Base-by-base conservation (phyloP, 2,329 filamentous ascomycete species). In the Cordyceps cateniannulata region DNA sequence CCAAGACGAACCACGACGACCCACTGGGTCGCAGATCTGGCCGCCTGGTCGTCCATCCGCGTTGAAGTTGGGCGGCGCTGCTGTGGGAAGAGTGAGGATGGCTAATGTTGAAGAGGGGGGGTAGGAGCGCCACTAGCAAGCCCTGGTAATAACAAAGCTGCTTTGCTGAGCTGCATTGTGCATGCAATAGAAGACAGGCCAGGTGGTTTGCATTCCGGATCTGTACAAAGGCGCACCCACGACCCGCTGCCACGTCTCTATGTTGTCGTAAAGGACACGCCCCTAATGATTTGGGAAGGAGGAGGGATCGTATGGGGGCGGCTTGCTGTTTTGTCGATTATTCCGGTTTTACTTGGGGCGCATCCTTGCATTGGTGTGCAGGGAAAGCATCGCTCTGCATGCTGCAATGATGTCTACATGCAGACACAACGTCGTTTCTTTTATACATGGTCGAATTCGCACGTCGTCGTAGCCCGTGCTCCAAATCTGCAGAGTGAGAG, bases 21-120 rank as follows among this genome's bases (percentile, higher is more conserved):
- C 75, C 72, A 75, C 74, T 70, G 63, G 74, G 73, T 72, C 73
- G 75, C 74, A 74, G 69, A 71, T 72, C 70, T 67, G 71, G 70
- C 65, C 70, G 68, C 72, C 70, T 59, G 38, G 42, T 56, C 52
- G 25, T 24, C 49, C 57, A 47, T 53, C 49, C 49, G 29, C 29
- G 58, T 48, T 35, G 1, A 51, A 44, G 56, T 60, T 60, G 50
- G 58, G 58, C 50, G 49, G 42, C 50, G 58, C 58, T 60, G 49
- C 58, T 6, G 49, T 53, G 58, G 14, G 40, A 54, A 40, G 35
- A 47, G 50, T 29, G 40, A 60, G 20, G 38, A 51, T 58, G 40
- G 42, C 27, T 9, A 6, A 29, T 10, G 53, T 27, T 24, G 6
- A n/a, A 12, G 3, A 27, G 22, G 42, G 48, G 58, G 50, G 42